Evolutionary conservation across 176 grass and related monocot genomes (phyloP).

Genomic region (Panicum miliaceum): DNA sequence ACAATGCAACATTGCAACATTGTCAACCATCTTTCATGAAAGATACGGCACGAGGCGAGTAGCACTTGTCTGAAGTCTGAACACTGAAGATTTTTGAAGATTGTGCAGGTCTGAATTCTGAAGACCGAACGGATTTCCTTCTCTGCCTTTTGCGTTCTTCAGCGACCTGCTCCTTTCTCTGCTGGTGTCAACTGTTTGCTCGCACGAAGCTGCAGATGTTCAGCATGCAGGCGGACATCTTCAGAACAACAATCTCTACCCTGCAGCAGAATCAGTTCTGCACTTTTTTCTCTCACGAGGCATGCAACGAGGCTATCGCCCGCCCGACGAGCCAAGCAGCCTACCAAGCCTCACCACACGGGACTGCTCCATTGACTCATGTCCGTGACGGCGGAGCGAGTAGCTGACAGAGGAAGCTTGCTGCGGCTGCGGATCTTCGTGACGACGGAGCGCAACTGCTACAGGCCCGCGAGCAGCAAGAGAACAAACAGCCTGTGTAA

Average conservation of each 20-base stretch:
- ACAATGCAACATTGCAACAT: background rate
- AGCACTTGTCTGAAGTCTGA: background rate
- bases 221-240: background rate
- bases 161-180: background rate
- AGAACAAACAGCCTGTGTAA: background rate
- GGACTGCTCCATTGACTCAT: background rate
- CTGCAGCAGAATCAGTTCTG: background rate
- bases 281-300: background rate
- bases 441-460: constrained; percentile 1
- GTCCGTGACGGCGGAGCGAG: background rate
- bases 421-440: background rate
- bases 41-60: background rate
- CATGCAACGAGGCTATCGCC: constrained; percentile 6
- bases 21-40: constrained; percentile 24
- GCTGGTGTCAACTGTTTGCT: background rate
- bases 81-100: background rate
- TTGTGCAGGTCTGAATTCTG: background rate
- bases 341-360: background rate
- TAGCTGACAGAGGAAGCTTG: background rate
- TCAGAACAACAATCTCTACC: background rate
- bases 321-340: background rate
- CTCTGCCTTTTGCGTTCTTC: background rate
- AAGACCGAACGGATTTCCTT: background rate
- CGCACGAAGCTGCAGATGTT: background rate
- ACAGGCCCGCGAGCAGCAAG: background rate